A percentile compares a stretch with the other conserved stretches of the same genome.
These are phyloP conservation scores for Lipomyces spencermartinsiae DNA, from an alignment of 805 yeast species.

Conservation along the genomic window DNA sequence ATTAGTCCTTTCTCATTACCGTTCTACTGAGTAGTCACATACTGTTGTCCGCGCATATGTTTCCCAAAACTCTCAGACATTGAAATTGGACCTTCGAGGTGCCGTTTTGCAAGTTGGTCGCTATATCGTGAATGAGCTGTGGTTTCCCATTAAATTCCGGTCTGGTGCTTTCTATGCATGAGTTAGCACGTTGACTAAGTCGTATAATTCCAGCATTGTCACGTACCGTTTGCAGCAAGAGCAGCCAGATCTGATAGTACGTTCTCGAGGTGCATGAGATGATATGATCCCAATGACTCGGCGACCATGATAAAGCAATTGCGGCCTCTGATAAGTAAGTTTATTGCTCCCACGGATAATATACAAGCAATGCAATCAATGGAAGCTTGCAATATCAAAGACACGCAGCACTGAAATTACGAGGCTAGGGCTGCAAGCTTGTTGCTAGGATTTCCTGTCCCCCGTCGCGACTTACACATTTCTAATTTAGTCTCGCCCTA, in stretches of 20 bases:
- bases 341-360: background rate
- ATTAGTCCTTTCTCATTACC: background rate
- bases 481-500: no score
- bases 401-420: no score
- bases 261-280: constrained; percentile 1
- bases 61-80: constrained; percentile 24
- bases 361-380: background rate
- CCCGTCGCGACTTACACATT: no score
- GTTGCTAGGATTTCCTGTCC: no score
- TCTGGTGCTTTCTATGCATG: background rate
- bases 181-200: no score
- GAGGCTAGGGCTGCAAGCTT: no score
- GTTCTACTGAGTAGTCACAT: constrained; percentile 5
- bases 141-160: background rate
- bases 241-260: constrained; percentile 12
- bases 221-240: constrained; percentile 17
- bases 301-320: background rate
- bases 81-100: constrained; percentile 7
- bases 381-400: background rate
- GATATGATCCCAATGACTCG: background rate
- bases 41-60: constrained; percentile 28
- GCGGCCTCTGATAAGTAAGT: background rate
- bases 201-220: background rate
- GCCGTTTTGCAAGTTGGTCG: constrained; percentile 1
- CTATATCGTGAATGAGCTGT: constrained; percentile 3